Percentiles rank a stretch among this genome's conserved stretches.
Conservation (phyloP, 331 rosid species). For the Stylosanthes scabra region DNA sequence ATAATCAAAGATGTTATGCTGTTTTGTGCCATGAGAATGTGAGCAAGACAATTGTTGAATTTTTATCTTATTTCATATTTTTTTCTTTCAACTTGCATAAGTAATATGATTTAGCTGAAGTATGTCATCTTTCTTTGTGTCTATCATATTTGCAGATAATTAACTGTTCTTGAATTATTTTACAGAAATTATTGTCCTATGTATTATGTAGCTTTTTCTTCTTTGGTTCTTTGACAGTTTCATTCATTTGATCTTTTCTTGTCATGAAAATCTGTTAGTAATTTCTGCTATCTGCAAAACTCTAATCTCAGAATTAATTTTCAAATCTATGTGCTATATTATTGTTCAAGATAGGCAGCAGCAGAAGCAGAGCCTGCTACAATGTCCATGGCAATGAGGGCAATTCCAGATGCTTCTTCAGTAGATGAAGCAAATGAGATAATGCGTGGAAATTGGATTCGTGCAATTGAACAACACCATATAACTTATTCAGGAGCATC, state of each 20-base stretch:
- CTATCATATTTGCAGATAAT: conserved; percentile 9
- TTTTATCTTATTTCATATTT: no score
- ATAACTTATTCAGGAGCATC: conserved; percentile 50
- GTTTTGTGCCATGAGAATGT: conserved; percentile 2
- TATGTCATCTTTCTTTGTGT: background rate
- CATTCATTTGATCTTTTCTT: background rate
- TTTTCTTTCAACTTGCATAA: no score
- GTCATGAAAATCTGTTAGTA: conserved; percentile 6
- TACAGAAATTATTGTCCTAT: conserved; percentile 24
- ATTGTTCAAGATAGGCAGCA: conserved; percentile 59
- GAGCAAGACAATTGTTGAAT: background rate
- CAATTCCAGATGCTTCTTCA: conserved; percentile 59
- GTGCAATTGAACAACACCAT: conserved; percentile 62
- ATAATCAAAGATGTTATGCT: background rate
- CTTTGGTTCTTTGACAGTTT: conserved; percentile 2
- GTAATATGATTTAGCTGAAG: conserved; percentile 7
- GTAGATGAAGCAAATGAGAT: conserved; percentile 57
- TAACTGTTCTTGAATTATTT: conserved; percentile 11
- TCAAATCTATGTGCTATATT: conserved; percentile 27
- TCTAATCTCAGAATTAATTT: conserved; percentile 22
- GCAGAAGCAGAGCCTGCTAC: conserved; percentile 84
- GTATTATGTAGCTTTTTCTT: conserved; percentile 8
- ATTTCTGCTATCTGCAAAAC: background rate
- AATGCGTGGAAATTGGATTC: conserved; percentile 65
- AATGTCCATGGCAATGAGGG: conserved; percentile 59